Evolutionary conservation across 768 basidiomycete genomes (phyloP).

Genomic region (Pulveroboletus sp.): DNA sequence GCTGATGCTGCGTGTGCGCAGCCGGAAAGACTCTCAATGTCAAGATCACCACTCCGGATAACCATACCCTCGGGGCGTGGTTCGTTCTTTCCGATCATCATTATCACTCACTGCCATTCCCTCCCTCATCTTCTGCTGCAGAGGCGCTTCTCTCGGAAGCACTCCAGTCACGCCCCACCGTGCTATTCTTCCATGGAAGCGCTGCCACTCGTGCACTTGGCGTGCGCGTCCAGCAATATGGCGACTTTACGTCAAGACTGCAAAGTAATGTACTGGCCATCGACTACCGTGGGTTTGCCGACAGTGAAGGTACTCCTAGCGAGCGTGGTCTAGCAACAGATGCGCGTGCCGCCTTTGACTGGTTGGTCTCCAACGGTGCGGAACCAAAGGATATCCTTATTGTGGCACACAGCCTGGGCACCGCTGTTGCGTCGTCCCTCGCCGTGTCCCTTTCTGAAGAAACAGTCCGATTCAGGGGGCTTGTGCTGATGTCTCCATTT

Average conservation of each 20-base stretch:
- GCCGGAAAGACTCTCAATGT: slow-evolving; percentile 78
- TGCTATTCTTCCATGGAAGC: slow-evolving; percentile 90
- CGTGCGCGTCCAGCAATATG: slow-evolving; percentile 64
- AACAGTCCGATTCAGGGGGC: slow-evolving; percentile 38
- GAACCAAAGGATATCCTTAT: slow-evolving; percentile 58
- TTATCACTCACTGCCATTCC: slow-evolving; percentile 47
- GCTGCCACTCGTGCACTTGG: slow-evolving; percentile 69
- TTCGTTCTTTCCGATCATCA: slow-evolving; percentile 66
- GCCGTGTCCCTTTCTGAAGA: slow-evolving; percentile 45
- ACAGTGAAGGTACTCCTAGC: slow-evolving; percentile 75
- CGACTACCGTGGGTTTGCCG: slow-evolving; percentile 91
- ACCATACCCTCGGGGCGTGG: slow-evolving; percentile 81
- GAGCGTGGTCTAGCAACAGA: slow-evolving; percentile 70
- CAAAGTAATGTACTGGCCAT: slow-evolving; percentile 77
- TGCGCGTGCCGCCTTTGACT: slow-evolving; percentile 77
- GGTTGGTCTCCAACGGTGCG: slow-evolving; percentile 59
- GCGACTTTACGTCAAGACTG: slow-evolving; percentile 61
- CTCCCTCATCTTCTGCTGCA: slow-evolving; percentile 34
- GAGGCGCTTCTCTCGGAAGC: slow-evolving; percentile 48
- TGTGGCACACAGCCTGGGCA: slow-evolving; percentile 86
- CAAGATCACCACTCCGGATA: slow-evolving; percentile 67
- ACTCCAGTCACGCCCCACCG: slow-evolving; percentile 56
- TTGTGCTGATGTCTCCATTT: slow-evolving; percentile 56
- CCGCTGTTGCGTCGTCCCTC: slow-evolving; percentile 62
- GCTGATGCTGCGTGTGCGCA: slow-evolving; percentile 23